Evolutionary conservation across 2,329 filamentous ascomycete species (phyloP).

Genomic region (Fusarium beomiforme): DNA sequence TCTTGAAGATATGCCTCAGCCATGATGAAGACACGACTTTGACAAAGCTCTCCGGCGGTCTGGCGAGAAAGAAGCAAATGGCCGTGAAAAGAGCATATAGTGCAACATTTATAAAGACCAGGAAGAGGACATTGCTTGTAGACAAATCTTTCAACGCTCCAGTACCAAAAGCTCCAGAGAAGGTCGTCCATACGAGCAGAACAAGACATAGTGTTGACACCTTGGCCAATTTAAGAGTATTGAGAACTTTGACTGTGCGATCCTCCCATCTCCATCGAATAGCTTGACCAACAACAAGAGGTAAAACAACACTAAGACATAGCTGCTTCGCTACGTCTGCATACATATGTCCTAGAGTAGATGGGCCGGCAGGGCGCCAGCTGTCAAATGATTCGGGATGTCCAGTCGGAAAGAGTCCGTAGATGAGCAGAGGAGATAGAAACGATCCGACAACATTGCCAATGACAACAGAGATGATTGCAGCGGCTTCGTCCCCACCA

Average conservation of each 20-base stretch:
- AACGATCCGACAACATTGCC: constrained; percentile 77
- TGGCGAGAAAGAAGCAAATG: constrained; percentile 65
- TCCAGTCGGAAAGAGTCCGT: constrained; percentile 65
- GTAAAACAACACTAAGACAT: constrained; percentile 72
- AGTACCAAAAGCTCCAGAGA: constrained; percentile 72
- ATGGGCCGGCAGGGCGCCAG: constrained; percentile 63
- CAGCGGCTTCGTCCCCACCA: constrained; percentile 72
- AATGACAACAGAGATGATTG: constrained; percentile 74
- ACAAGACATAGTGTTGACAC: constrained; percentile 59
- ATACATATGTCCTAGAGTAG: constrained; percentile 70
- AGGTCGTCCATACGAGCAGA: constrained; percentile 69
- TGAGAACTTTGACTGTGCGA: constrained; percentile 62
- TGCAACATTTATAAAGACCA: constrained; percentile 73
- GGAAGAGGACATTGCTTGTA: constrained; percentile 70
- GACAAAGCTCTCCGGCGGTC: constrained; percentile 51
- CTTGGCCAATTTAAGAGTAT: constrained; percentile 63
- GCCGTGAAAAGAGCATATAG: constrained; percentile 70
- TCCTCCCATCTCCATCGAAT: constrained; percentile 62
- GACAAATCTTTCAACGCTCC: constrained; percentile 68
- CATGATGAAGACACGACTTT: constrained; percentile 25
- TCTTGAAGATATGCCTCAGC: constrained; percentile 52
- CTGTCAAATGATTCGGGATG: constrained; percentile 60
- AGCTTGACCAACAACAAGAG: constrained; percentile 69
- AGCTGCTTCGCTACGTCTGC: constrained; percentile 73
- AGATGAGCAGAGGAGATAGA: constrained; percentile 70